Conservation (phyloP, 441 rosid species). For the Euphorbia celastroides region DNA sequence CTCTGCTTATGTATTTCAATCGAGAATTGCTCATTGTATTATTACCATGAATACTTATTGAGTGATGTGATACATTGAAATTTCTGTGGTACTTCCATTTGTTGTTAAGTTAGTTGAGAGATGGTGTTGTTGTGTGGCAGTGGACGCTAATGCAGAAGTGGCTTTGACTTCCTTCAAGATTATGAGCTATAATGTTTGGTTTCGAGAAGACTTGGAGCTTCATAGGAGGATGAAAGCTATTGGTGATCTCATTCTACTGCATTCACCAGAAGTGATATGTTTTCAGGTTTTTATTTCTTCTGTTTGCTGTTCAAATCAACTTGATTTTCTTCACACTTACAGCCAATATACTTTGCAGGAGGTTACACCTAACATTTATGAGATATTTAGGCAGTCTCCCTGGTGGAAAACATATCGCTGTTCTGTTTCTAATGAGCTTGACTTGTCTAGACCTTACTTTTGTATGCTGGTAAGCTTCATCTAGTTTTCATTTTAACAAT, state of each 20-base stretch:
- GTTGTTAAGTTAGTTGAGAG: too few species aligned
- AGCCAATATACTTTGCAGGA: conserved; percentile 45
- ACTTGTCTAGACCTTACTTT: conserved; percentile 49
- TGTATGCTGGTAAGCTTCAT: conserved; percentile 65
- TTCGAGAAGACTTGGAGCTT: conserved; percentile 84
- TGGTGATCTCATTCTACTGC: conserved; percentile 63
- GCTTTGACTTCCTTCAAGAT: conserved; percentile 44
- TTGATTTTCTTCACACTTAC: not conserved
- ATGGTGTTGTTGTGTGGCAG: conserved; percentile 35
- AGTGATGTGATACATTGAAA: too few species aligned
- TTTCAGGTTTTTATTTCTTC: conserved; percentile 61
- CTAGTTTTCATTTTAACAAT: not conserved
- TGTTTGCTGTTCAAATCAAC: conserved; percentile 4
- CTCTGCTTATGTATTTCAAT: not conserved
- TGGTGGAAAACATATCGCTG: conserved; percentile 89
- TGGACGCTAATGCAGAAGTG: conserved; percentile 29
- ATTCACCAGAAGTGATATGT: conserved; percentile 81
- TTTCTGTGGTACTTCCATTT: too few species aligned
- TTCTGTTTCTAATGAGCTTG: conserved; percentile 45
- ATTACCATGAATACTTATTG: too few species aligned
- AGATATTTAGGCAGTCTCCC: conserved; percentile 46
- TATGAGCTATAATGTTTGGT: conserved; percentile 95
- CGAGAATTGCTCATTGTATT: not conserved
- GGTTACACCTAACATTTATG: conserved; percentile 70
- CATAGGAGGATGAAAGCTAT: conserved; percentile 70